Conservation (phyloP, 768 basidiomycete species). For the Pleurotus cornucopiae region DNA sequence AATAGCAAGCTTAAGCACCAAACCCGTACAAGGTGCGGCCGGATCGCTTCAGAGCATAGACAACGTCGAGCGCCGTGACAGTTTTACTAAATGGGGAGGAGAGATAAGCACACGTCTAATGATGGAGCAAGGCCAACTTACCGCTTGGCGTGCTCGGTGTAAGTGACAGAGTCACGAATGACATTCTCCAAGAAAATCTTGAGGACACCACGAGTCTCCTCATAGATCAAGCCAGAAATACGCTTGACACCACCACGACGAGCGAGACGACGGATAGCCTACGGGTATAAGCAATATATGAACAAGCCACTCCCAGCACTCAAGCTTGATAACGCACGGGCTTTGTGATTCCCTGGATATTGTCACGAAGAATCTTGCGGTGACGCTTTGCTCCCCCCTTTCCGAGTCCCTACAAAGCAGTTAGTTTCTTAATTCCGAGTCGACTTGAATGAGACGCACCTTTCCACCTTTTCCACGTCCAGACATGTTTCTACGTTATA, state of each 20-base stretch:
- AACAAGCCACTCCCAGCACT: background rate
- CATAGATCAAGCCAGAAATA: conserved; percentile 73
- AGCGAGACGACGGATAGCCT: conserved; percentile 76
- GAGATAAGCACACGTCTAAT: conserved; percentile 8
- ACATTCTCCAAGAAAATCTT: conserved; percentile 71
- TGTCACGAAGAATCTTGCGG: conserved; percentile 78
- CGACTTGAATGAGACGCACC: conserved; percentile 25
- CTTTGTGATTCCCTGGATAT: conserved; percentile 60
- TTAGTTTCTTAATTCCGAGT: background rate
- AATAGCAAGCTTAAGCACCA: conserved; percentile 45
- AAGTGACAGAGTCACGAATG: conserved; percentile 89
- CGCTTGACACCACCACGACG: conserved; percentile 84
- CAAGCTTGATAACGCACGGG: conserved; percentile 8
- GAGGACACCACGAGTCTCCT: conserved; percentile 79
- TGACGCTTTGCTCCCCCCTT: conserved; percentile 80
- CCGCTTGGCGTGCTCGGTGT: conserved; percentile 92
- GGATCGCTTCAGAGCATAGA: conserved; percentile 70
- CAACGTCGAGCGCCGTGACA: conserved; percentile 84
- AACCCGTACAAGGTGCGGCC: conserved; percentile 82
- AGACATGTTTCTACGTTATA: conserved; percentile 47
- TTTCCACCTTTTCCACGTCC: conserved; percentile 80
- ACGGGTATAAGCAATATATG: conserved; percentile 41
- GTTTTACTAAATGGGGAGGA: conserved; percentile 49
- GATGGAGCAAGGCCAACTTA: conserved; percentile 17
- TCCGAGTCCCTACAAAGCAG: conserved; percentile 55